Conservation (phyloP, 2,329 filamentous ascomycete species). For the Talaromyces islandicus region DNA sequence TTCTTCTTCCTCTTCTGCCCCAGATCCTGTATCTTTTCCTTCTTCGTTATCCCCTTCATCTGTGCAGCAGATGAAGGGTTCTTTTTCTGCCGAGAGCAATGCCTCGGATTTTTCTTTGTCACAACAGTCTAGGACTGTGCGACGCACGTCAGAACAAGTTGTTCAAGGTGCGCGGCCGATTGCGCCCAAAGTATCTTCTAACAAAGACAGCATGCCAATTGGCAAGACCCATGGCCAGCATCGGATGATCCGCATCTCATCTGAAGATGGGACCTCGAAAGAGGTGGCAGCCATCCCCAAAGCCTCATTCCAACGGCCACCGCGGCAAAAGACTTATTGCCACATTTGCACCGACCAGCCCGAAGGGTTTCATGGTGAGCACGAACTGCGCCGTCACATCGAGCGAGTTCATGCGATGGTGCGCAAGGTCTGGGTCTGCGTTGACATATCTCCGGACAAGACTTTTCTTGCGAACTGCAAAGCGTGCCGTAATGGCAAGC, state of each 20-base stretch:
- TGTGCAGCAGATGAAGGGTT: constrained; percentile 47
- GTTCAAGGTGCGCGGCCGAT: constrained; percentile 45
- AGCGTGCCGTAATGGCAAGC: constrained; percentile 68
- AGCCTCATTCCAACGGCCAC: constrained; percentile 56
- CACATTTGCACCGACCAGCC: constrained; percentile 63
- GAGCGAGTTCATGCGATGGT: constrained; percentile 59
- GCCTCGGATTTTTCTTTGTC: constrained; percentile 39
- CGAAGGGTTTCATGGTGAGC: constrained; percentile 77
- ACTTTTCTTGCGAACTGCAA: constrained; percentile 75
- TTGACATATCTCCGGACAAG: constrained; percentile 54
- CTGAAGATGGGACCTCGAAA: constrained; percentile 49
- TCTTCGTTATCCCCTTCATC: constrained; percentile 31
- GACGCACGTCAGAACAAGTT: constrained; percentile 45
- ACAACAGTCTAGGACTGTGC: constrained; percentile 38
- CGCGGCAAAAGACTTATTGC: constrained; percentile 59
- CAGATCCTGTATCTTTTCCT: constrained; percentile 22
- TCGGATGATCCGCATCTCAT: constrained; percentile 48
- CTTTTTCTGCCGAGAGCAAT: constrained; percentile 43
- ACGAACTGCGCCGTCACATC: constrained; percentile 68
- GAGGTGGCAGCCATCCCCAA: constrained; percentile 51
- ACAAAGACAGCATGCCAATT: constrained; percentile 20
- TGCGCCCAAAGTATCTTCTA: constrained; percentile 40
- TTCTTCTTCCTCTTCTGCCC: constrained; percentile 28
- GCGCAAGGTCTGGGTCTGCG: constrained; percentile 58
- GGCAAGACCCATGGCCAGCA: constrained; percentile 27